Percentiles rank a stretch among this genome's conserved stretches.
Evolutionary conservation across 108 stramenopile genomes (phyloP).

Genomic region (Cylindrotheca fusiformis): DNA sequence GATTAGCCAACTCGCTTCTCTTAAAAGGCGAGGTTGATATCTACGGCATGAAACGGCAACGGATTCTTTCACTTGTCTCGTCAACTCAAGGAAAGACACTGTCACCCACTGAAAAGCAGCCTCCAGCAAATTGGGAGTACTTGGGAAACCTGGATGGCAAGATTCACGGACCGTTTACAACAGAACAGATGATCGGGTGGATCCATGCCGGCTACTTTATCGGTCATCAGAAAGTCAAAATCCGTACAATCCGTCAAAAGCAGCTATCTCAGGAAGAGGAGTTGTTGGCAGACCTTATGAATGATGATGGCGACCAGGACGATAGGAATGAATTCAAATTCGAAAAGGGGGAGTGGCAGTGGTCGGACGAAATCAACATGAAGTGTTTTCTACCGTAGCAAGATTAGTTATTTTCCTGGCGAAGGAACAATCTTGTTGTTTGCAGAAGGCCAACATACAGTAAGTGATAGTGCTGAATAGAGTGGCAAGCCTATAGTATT

Average conservation of each 20-base stretch:
- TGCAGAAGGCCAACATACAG: too few species aligned
- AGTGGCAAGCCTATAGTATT: too few species aligned
- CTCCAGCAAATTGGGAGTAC: conserved; percentile 64
- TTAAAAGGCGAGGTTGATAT: conserved; percentile 70
- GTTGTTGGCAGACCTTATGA: conserved; percentile 75
- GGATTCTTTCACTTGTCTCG: conserved; percentile 39
- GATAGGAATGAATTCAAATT: conserved; percentile 2
- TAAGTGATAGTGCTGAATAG: too few species aligned
- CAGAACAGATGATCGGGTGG: conserved; percentile 79
- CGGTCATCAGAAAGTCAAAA: conserved; percentile 68
- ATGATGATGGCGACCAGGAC: conserved; percentile 49
- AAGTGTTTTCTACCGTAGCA: conserved; percentile 20
- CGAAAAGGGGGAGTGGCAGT: conserved; percentile 27
- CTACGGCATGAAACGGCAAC: conserved; percentile 52
- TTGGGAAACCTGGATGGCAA: conserved; percentile 70
- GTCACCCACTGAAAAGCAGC: conserved; percentile 12
- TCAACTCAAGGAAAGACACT: conserved; percentile 7
- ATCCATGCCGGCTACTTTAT: conserved; percentile 79
- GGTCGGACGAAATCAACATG: conserved; percentile 26
- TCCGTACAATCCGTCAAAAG: conserved; percentile 40
- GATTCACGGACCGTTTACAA: conserved; percentile 79
- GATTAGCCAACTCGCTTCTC: conserved; percentile 61
- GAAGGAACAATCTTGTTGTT: too few species aligned
- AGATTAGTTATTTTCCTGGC: too few species aligned
- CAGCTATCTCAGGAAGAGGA: conserved; percentile 45